These are phyloP conservation scores for Aureobasidium sp. DNA, from an alignment of 2,329 filamentous ascomycete genomes.

Conservation along the genomic window DNA sequence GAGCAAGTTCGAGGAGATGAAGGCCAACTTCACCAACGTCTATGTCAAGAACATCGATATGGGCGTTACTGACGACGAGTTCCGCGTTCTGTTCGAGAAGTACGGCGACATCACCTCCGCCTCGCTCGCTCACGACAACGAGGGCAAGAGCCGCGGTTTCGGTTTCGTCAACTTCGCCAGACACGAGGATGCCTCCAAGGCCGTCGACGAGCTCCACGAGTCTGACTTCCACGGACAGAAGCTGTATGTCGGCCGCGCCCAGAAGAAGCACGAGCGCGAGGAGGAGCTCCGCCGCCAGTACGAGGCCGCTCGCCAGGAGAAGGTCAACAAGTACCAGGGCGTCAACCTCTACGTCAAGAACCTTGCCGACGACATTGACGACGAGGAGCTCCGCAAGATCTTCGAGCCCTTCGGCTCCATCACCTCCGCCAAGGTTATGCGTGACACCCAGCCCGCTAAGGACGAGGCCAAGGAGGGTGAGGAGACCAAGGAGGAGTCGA, in stretches of 20 bases:
- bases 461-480: slow-evolving; percentile 29
- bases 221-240: slow-evolving; percentile 91
- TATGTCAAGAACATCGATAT: slow-evolving; percentile 96
- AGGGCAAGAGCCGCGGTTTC: slow-evolving; percentile 91
- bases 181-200: slow-evolving; percentile 77
- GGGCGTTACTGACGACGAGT: slow-evolving; percentile 86
- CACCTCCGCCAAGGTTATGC: slow-evolving; percentile 99
- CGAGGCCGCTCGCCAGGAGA: slow-evolving; percentile 93
- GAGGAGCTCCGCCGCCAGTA: slow-evolving; percentile 99
- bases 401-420: slow-evolving; percentile 90
- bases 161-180: slow-evolving; percentile 91
- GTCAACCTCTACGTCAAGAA: slow-evolving; percentile 99
- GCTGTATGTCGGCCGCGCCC: slow-evolving; percentile 93
- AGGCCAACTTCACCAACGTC: slow-evolving; percentile 99
- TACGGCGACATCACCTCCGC: slow-evolving; percentile 94
- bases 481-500: slow-evolving; percentile 41
- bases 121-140: slow-evolving; percentile 89
- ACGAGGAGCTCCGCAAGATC: slow-evolving; percentile 92
- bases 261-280: slow-evolving; percentile 99
- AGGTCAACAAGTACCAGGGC: slow-evolving; percentile 98
- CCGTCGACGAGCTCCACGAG: slow-evolving; percentile 87
- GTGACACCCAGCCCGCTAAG: slow-evolving; percentile 55
- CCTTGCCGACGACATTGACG: slow-evolving; percentile 90
- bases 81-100: slow-evolving; percentile 86
- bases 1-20: slow-evolving; percentile 99